These are phyloP conservation scores for Detonula confervacea DNA, from an alignment of 352 stramenopile species.

Conservation along the genomic window DNA sequence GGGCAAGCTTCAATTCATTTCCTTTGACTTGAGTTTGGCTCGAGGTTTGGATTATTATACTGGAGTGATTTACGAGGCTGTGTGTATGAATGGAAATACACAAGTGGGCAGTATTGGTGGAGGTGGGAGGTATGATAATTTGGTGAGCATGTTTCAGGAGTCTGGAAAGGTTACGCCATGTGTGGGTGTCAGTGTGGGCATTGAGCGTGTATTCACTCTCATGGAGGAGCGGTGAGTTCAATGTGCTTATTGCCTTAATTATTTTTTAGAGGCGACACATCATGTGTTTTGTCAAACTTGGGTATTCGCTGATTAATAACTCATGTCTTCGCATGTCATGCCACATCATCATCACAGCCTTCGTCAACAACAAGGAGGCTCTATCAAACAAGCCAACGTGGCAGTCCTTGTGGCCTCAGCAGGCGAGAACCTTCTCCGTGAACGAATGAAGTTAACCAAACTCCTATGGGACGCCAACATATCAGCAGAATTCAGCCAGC, in stretches of 20 bases:
- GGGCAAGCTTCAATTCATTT: constrained; percentile 89
- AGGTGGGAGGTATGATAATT: constrained; percentile 97
- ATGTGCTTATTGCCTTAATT: too few relatives aligned
- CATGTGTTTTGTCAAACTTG: too few relatives aligned
- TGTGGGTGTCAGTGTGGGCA: constrained; percentile 97
- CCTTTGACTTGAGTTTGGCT: constrained; percentile 96
- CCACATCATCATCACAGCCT: constrained; percentile 31
- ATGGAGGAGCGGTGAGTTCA: constrained; percentile 87
- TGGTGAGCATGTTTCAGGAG: constrained; percentile 97
- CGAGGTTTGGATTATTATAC: constrained; percentile 99
- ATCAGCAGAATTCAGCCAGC: constrained; percentile 94
- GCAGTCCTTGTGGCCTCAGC: constrained; percentile 95
- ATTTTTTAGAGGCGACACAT: too few relatives aligned
- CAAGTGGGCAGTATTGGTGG: constrained; percentile 97
- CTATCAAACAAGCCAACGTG: constrained; percentile 79
- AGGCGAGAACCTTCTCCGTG: constrained; percentile 76
- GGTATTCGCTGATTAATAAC: too few relatives aligned
- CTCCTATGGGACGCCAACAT: constrained; percentile 90
- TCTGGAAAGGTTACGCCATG: constrained; percentile 95
- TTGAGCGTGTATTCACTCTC: constrained; percentile 98
- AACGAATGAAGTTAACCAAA: constrained; percentile 84
- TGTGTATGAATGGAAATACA: constrained; percentile 88
- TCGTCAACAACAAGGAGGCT: constrained; percentile 86
- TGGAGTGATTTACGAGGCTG: constrained; percentile 98
- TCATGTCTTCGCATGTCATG: not conserved